These are phyloP conservation scores for Chenopodium suecicum DNA, from an alignment of 148 eudicot genomes.

Conservation along the genomic window DNA sequence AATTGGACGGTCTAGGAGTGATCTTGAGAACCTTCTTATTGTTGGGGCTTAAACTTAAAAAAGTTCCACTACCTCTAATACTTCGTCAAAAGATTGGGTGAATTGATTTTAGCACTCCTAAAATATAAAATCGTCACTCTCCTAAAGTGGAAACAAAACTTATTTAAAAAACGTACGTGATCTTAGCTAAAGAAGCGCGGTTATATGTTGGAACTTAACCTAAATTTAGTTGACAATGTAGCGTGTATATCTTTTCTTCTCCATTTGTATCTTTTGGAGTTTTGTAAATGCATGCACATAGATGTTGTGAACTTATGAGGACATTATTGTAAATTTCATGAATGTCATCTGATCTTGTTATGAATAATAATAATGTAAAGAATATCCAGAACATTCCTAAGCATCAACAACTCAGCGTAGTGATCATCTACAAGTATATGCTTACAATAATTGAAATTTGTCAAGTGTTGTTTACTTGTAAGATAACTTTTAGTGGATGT, in stretches of 20 bases:
- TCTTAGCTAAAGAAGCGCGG: too few relatives aligned
- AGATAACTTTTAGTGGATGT: neutral
- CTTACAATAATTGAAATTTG: neutral
- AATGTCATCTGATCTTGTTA: neutral
- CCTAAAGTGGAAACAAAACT: too few relatives aligned
- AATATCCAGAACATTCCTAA: neutral
- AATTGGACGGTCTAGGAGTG: constrained; percentile 41
- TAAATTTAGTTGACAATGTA: neutral
- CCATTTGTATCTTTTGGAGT: neutral
- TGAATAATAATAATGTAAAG: neutral
- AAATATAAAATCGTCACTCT: too few relatives aligned
- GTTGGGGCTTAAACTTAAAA: constrained; percentile 49
- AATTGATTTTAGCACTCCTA: neutral
- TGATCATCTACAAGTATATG: neutral
- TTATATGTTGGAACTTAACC: neutral
- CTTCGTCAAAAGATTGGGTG: neutral
- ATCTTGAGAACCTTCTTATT: constrained; percentile 40
- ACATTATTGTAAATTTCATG: neutral
- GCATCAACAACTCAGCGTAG: neutral
- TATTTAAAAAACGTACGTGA: too few relatives aligned
- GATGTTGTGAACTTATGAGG: neutral
- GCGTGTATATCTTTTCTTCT: neutral
- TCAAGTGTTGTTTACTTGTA: too few relatives aligned
- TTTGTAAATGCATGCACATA: constrained; percentile 15
- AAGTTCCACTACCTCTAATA: neutral